Percentiles rank a stretch among this genome's conserved stretches.
Conservation (phyloP, 106 monocot species). For the Dioscorea dumetorum region DNA sequence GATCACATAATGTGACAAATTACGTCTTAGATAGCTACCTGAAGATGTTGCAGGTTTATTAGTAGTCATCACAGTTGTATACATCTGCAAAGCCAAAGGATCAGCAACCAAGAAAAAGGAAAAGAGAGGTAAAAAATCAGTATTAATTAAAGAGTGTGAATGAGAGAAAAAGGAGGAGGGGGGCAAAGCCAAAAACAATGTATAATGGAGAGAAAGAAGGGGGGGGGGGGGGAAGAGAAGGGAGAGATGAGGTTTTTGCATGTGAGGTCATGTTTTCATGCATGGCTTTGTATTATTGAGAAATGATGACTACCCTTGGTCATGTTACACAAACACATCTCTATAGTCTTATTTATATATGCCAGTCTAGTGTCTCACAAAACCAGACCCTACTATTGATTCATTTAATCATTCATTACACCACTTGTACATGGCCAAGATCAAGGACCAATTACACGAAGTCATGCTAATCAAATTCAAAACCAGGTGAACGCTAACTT, state of each 20-base stretch:
- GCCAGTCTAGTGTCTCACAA: constrained; percentile 7
- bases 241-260: constrained; percentile 17
- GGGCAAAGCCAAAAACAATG: neutral
- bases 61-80: constrained; percentile 94
- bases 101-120: too few species aligned
- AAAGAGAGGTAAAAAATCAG: too few species aligned
- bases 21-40: too few species aligned
- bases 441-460: too few species aligned
- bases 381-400: constrained; percentile 22
- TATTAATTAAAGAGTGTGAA: constrained; percentile 7
- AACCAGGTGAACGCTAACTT: too few species aligned
- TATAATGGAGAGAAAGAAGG: too few species aligned
- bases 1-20: too few species aligned
- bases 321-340: constrained; percentile 2
- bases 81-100: constrained; percentile 57
- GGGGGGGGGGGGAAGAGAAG: neutral
- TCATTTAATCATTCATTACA: constrained; percentile 17
- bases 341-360: constrained; percentile 13
- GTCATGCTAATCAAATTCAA: too few species aligned
- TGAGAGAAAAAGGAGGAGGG: constrained; percentile 6
- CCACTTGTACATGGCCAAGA: too few species aligned
- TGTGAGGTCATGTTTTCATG: neutral
- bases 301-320: constrained; percentile 61
- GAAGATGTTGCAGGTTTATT: constrained; percentile 83
- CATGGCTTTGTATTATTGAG: constrained; percentile 38